These are phyloP conservation scores for Kazachstania psychrophila DNA, from an alignment of 805 yeast species.

Conservation along the genomic window DNA sequence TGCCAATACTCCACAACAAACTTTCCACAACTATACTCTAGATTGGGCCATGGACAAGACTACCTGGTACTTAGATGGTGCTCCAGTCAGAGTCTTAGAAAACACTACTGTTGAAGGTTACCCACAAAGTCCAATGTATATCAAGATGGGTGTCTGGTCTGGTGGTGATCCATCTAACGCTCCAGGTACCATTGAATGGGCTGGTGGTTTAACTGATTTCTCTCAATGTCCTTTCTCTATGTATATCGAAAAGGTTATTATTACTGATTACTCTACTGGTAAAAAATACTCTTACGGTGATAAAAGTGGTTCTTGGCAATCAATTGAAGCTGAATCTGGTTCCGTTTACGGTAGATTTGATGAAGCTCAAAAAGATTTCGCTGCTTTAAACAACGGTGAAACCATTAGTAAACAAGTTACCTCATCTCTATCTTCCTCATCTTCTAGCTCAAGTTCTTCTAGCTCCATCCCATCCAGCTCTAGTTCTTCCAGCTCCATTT, in stretches of 20 bases:
- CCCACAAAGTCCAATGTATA: constrained; percentile 85
- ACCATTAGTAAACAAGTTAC: constrained; percentile 11
- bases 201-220: constrained; percentile 67
- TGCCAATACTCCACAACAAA: constrained; percentile 44
- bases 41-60: constrained; percentile 69
- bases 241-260: constrained; percentile 48
- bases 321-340: constrained; percentile 51
- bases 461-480: constrained; percentile 7
- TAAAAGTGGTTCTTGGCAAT: constrained; percentile 48
- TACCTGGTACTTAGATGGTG: constrained; percentile 68
- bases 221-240: constrained; percentile 58
- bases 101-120: constrained; percentile 54
- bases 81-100: constrained; percentile 50
- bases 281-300: constrained; percentile 46
- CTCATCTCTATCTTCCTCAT: constrained; percentile 8
- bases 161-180: constrained; percentile 65
- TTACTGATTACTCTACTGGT: constrained; percentile 67
- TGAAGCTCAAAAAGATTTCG: constrained; percentile 38
- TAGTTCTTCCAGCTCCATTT: constrained; percentile 6
- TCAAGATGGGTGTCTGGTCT: constrained; percentile 68
- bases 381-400: constrained; percentile 21
- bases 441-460: constrained; percentile 9
- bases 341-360: constrained; percentile 49
- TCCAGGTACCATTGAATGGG: constrained; percentile 71
- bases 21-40: constrained; percentile 68